phyloP scores from a whole-genome alignment of 2,329 filamentous ascomycete genomes.

The Exophiala mesophila region DNA sequence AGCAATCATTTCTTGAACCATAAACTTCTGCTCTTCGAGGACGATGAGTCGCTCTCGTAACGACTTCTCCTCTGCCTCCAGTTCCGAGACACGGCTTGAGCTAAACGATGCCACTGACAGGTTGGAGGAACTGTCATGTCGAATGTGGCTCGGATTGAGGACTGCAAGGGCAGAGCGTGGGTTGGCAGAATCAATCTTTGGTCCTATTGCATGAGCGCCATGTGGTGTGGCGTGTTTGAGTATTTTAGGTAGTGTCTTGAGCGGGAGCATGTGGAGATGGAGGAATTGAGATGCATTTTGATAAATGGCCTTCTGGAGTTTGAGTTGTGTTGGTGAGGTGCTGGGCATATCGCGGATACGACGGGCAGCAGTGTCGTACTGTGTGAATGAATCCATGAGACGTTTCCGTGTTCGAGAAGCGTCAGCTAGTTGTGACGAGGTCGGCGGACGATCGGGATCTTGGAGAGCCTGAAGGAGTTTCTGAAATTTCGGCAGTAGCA shows the following conservation, averaged over 20 bases:
- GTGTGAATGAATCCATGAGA: slow-evolving; percentile 80
- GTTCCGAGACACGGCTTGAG: slow-evolving; percentile 48
- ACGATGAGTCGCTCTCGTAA: slow-evolving; percentile 75
- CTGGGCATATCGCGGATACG: slow-evolving; percentile 75
- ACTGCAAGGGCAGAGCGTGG: slow-evolving; percentile 49
- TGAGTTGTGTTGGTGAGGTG: slow-evolving; percentile 64
- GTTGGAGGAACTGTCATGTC: slow-evolving; percentile 48
- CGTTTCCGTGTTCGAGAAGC: slow-evolving; percentile 86
- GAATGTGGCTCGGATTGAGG: slow-evolving; percentile 55
- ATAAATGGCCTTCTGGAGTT: slow-evolving; percentile 76
- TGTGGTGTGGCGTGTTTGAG: slow-evolving; percentile 57
- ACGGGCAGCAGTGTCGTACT: slow-evolving; percentile 78
- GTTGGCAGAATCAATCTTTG: slow-evolving; percentile 12
- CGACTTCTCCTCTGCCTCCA: slow-evolving; percentile 80
- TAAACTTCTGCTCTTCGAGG: slow-evolving; percentile 84
- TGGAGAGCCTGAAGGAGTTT: slow-evolving; percentile 69
- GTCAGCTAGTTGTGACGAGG: slow-evolving; percentile 69
- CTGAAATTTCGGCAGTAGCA: slow-evolving; percentile 79
- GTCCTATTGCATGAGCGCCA: slow-evolving; percentile 29
- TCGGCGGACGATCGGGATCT: slow-evolving; percentile 61
- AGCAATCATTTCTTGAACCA: slow-evolving; percentile 80
- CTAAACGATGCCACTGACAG: slow-evolving; percentile 50
- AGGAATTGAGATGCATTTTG: slow-evolving; percentile 76
- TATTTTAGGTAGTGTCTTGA: slow-evolving; percentile 68
- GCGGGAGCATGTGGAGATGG: slow-evolving; percentile 83